These are phyloP conservation scores for Fraxinus sp. DNA, from an alignment of 305 asterid genomes.

Conservation along the genomic window DNA sequence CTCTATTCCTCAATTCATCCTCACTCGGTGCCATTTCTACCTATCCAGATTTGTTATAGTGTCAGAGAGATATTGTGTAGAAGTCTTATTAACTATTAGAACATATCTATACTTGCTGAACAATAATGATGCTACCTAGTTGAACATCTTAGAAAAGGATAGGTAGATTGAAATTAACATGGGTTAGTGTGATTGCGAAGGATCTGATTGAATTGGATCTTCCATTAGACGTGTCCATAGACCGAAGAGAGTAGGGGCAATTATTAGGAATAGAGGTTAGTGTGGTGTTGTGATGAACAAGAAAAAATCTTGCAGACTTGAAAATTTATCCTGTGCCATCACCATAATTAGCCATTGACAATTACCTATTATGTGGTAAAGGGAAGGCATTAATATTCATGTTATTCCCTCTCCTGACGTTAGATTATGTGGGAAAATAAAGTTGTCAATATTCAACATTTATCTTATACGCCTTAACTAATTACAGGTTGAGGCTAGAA, in stretches of 20 bases:
- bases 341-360: not conserved
- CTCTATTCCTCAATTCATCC: not conserved
- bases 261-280: not conserved
- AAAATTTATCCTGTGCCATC: not conserved
- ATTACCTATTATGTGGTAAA: not conserved
- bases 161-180: not conserved
- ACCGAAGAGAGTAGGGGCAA: not conserved
- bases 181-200: not conserved
- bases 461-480: not conserved
- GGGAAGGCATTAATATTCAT: not conserved
- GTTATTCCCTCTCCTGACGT: not conserved
- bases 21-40: not conserved
- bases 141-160: not conserved
- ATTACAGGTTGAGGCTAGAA: not conserved
- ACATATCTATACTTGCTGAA: not conserved
- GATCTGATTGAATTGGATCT: not conserved
- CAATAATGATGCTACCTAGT: not conserved
- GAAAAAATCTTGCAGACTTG: not conserved
- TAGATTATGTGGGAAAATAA: not conserved
- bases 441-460: not conserved
- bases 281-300: not conserved
- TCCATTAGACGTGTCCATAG: not conserved
- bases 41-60: not conserved
- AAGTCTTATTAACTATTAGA: not conserved
- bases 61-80: not conserved